Evolutionary conservation across 306 rosid species (phyloP), one percentile per base, ranked within the genome.

Genomic region (Clitoria ternatea): DNA sequence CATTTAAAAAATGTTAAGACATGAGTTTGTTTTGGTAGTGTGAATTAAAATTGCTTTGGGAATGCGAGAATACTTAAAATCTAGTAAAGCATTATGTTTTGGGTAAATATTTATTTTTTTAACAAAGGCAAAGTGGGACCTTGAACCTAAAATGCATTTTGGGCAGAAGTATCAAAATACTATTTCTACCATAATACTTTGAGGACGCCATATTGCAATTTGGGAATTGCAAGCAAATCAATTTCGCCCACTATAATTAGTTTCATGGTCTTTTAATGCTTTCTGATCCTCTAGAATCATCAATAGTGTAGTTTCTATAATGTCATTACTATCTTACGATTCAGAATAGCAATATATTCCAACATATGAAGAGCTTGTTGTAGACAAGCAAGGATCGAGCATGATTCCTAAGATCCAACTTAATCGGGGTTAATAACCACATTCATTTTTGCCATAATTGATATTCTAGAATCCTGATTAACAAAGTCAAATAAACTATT

Each of bases 401-500:
- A 50, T 52, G 17, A 52, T 50, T 52, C 61, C 53, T 52, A 18
- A 12, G 22, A 37, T 76, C 75, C 30, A 49, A 74, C 19, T 42
- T 13, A 13, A n/a, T n/a, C 47, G 4, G 18, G 47, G 17, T 42
- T 30, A 30, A 30, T 6, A 50, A 1, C 13, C 44, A 42, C 14
- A 27, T 4, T 20, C 15, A n/a, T 30, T n/a, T 40, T 11, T 56
- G 20, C n/a, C 6, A 9, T 17, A 18, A 27, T 7, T 13, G 56
- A 80, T 67, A 61, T 74, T 73, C 74, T 61, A 63, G 24, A 71
- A 73, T 63, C 66, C 67, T 77, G 55, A 45, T 63, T 27, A 15
- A 39, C 37, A 63, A 74, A 82, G 55, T 74, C 78, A 42, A 68
- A 68, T 66, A 61, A 82, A 73, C 77, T 67, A 63, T 77, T 61